Conservation (phyloP, 1,139 yeast species). For the Kodamaea anthophila region DNA sequence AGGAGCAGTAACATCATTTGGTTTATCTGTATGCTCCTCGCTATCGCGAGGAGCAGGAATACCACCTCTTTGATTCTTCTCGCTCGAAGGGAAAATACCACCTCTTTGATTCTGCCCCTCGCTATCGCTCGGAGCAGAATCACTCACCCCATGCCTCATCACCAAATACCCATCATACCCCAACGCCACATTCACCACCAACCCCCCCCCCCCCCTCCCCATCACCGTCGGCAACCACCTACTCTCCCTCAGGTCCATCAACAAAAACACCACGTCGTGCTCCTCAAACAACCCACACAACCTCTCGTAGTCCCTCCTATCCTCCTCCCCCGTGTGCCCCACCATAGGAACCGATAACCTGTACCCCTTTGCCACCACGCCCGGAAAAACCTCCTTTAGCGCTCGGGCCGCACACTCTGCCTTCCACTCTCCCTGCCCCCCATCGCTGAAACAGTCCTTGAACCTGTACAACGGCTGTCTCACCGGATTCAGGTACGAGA, state of each 20-base stretch:
- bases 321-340: slow-evolving; percentile 69
- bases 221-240: slow-evolving; percentile 93
- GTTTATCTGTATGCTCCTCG: slow-evolving; percentile 7
- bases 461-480: slow-evolving; percentile 83
- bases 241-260: slow-evolving; percentile 93
- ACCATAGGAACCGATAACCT: slow-evolving; percentile 87
- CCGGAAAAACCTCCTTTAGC: slow-evolving; percentile 68
- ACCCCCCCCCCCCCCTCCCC: slow-evolving; percentile 58
- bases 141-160: slow-evolving; percentile 94
- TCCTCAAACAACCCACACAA: slow-evolving; percentile 49
- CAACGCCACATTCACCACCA: slow-evolving; percentile 84
- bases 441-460: slow-evolving; percentile 63
- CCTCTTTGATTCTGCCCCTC: no score
- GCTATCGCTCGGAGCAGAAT: no score
- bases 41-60: no score
- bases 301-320: slow-evolving; percentile 47
- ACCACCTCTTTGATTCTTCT: no score
- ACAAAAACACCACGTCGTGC: slow-evolving; percentile 72
- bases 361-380: slow-evolving; percentile 58
- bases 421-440: slow-evolving; percentile 55
- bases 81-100: no score
- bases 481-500: slow-evolving; percentile 91
- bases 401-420: slow-evolving; percentile 75
- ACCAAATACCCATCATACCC: slow-evolving; percentile 93
- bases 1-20: neutral